Evolutionary conservation across 176 grass and related monocot genomes (phyloP).

Genomic region (Cocos nucifera): DNA sequence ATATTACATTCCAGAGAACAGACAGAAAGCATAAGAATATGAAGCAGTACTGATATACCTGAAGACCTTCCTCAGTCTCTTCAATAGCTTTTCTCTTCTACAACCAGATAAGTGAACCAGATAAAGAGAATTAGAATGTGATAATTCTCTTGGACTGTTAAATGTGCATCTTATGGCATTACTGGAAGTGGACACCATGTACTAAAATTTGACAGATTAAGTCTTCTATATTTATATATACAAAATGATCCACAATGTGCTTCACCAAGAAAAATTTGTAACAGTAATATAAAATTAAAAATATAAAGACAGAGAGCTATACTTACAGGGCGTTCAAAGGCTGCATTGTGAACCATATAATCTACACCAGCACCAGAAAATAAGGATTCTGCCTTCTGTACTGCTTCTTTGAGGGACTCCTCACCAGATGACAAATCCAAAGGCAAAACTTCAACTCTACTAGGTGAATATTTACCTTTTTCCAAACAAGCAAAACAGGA

Average conservation of each 20-base stretch:
- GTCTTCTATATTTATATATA: too few species aligned
- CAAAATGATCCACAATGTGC: too few species aligned
- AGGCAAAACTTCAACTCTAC: slow-evolving; percentile 74
- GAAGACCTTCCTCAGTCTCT: slow-evolving; percentile 68
- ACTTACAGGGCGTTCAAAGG: slow-evolving; percentile 77
- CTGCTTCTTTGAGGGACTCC: slow-evolving; percentile 50
- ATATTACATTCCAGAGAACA: background rate
- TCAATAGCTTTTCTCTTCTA: slow-evolving; percentile 77
- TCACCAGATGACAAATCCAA: slow-evolving; percentile 90
- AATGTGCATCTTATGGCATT: slow-evolving; percentile 2
- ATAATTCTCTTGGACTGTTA: too few species aligned
- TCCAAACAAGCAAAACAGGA: slow-evolving; percentile 6
- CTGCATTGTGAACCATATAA: slow-evolving; percentile 95
- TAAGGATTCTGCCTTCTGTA: slow-evolving; percentile 64
- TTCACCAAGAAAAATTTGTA: too few species aligned
- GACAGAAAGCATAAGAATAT: too few species aligned
- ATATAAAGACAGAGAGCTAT: background rate
- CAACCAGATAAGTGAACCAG: slow-evolving; percentile 16
- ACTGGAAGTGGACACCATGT: slow-evolving; percentile 11
- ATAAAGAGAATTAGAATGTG: background rate
- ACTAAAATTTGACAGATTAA: too few species aligned
- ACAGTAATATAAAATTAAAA: too few species aligned
- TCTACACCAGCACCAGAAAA: slow-evolving; percentile 77
- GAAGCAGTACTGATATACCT: slow-evolving; percentile 32
- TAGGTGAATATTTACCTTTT: slow-evolving; percentile 53